Base-by-base conservation (phyloP, 2,329 filamentous ascomycete species). In the Fusarium miscanthi region DNA sequence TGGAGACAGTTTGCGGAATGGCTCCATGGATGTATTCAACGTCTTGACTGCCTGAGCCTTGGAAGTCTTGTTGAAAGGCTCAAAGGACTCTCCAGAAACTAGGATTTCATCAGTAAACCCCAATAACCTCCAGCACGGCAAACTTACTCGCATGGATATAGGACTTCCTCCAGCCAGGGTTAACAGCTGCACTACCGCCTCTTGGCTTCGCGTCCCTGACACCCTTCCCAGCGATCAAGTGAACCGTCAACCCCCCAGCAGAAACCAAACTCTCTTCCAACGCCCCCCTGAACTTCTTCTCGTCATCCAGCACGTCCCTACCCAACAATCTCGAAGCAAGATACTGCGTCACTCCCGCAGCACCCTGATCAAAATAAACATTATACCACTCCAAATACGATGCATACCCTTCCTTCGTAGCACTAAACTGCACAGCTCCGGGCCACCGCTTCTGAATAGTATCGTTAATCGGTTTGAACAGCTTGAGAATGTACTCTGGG, bases 141-240 rank as follows among this genome's bases (percentile, higher is more conserved):
- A 80, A 81, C 83, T 77, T 76, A 85, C 85, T 70, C 0, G 79
- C 70, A 56, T 86, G 85, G 6, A 84, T 76, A 23, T 83, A 81
- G 0, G 85, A 80, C 17, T 73, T 83, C 21, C 88, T 81, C 87
- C 87, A 90, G 0, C 85, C 85, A 1, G 87, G 87, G 41, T 85
- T 84, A 5, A 87, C 82, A 1, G 86, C 79, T 35, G 86, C 85
- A 45, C 83, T 78, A 0, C 85, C 85, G 1, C 85, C 86, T 23
- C 82, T 76, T 0, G 85, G 84, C 37, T 78, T 76, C 4, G 84
- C 85, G 45, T 87, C 74, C 1, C 80, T 77, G 2, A 86, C 81
- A 1, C 84, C 86, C 38, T 83, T 82, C 0, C 86, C 85, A 4
- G 81, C 79, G 0, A 88, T 83, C 6, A 87, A 69, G 60, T 80